Conservation (phyloP, 2,329 filamentous ascomycete species). For the Colletotrichum sp. region DNA sequence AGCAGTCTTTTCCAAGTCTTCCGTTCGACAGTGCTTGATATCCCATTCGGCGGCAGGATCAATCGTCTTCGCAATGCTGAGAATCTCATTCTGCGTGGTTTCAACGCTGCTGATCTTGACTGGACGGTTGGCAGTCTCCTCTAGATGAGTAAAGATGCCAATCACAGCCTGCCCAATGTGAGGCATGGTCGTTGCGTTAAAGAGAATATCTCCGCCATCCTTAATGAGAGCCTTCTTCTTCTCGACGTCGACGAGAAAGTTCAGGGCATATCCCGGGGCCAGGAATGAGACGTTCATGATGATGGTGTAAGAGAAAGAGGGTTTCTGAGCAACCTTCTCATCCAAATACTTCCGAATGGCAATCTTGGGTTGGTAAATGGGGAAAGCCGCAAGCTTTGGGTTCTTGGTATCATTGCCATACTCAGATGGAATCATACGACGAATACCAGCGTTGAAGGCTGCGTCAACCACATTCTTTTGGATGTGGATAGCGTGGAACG, state of each 20-base stretch:
- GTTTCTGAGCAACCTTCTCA: slow-evolving; percentile 18
- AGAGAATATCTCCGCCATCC: slow-evolving; percentile 51
- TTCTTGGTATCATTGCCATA: slow-evolving; percentile 40
- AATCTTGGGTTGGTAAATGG: slow-evolving; percentile 26
- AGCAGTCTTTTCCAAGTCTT: neutral
- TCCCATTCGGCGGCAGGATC: neutral
- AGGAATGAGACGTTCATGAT: slow-evolving; percentile 49
- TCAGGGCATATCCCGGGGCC: slow-evolving; percentile 25
- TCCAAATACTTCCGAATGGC: slow-evolving; percentile 16
- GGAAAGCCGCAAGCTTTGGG: slow-evolving; percentile 22
- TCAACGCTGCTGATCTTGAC: slow-evolving; percentile 57
- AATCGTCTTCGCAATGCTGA: slow-evolving; percentile 33
- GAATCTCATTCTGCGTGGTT: slow-evolving; percentile 55
- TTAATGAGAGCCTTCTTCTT: slow-evolving; percentile 44
- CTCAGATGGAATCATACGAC: slow-evolving; percentile 60
- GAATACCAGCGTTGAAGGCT: slow-evolving; percentile 55
- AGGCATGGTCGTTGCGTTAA: slow-evolving; percentile 52
- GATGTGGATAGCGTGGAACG: slow-evolving; percentile 40
- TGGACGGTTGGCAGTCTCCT: slow-evolving; percentile 56
- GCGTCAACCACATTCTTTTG: slow-evolving; percentile 58
- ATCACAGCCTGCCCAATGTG: slow-evolving; percentile 53
- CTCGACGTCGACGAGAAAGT: slow-evolving; percentile 12
- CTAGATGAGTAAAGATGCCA: slow-evolving; percentile 48
- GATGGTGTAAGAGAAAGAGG: slow-evolving; percentile 34
- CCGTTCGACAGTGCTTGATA: neutral